Evolutionary conservation across 163 green algal species (phyloP), one percentile per base, ranked within the genome.

Genomic region (Scenedesmus sp.): DNA sequence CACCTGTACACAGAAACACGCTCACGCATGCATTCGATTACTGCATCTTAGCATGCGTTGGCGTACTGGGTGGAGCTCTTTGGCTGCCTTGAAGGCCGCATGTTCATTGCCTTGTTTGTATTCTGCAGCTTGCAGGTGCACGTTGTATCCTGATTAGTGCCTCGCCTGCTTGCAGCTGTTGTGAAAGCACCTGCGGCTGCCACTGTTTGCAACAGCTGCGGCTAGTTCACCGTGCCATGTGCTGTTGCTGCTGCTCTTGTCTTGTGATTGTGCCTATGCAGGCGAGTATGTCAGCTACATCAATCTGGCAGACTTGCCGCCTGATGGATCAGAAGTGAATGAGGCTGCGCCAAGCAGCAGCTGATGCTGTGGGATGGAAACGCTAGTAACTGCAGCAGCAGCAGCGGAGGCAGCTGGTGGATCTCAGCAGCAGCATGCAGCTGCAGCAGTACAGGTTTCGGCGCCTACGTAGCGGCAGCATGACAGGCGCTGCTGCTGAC

Each of bases 211-310:
- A 34, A 9, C 9, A 9, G 18, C 64, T 73, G 64, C 64, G 18
- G 64, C 64, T 73, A 6, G 64, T 20, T 5, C 10, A 12, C 20
- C 10, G 20, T 73, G 3, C 10, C 18, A 73, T 73, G 64, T 20
- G 16, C 66, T 76, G 66, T 3, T 34, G 62, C 62, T 34, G 2
- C 16, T 34, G 66, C 66, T 76, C 18, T 7, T 76, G 66, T 20
- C 6, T 4, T 34, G 16, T 34, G 66, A 34, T 6, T 76, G 66
- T 76, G 66, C 66, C 66, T 76, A 46, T 70, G 66, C 66, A 76
- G 79, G 77, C 8, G 77, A 91, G 6, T 91, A 91, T 52, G 88
- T 91, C 8, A 91, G 88, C 34, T 91, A 83, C 26, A 79, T 88
- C 52, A 91, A 87, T 6, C 18, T 91, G 15, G 18, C 55, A 57